Evolutionary conservation across 2,329 filamentous ascomycete genomes (phyloP).

Genomic region (Hymenoscyphus repandus): DNA sequence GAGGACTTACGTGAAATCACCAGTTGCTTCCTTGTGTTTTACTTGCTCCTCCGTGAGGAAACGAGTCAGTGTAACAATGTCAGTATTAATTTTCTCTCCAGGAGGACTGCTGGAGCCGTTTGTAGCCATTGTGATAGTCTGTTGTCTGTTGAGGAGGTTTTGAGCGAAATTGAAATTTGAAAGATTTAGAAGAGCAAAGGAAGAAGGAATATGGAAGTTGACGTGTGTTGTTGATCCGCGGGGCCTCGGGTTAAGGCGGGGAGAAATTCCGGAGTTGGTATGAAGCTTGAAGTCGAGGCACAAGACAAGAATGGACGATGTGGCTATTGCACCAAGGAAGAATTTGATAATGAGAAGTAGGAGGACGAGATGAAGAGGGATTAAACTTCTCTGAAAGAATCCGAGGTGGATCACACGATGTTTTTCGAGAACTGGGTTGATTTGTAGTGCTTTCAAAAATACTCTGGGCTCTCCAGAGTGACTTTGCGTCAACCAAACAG

Average conservation of each 20-base stretch:
- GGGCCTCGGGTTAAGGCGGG: constrained; percentile 28
- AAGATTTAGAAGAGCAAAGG: background rate
- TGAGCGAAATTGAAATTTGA: background rate
- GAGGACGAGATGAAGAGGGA: too few relatives aligned
- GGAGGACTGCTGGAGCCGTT: constrained; percentile 5
- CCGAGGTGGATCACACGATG: too few relatives aligned
- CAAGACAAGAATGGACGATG: too few relatives aligned
- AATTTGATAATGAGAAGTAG: too few relatives aligned
- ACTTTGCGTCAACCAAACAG: too few relatives aligned
- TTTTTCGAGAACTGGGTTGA: too few relatives aligned
- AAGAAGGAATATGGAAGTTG: constrained; percentile 6
- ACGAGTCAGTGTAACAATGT: constrained; percentile 91
- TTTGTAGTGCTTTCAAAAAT: too few relatives aligned
- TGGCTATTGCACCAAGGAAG: too few relatives aligned
- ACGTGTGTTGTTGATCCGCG: constrained; percentile 8
- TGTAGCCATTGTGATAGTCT: constrained; percentile 7
- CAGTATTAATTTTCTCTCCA: constrained; percentile 84
- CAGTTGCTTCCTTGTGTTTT: constrained; percentile 90
- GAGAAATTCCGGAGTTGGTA: background rate
- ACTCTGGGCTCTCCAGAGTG: too few relatives aligned
- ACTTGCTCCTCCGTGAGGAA: constrained; percentile 94
- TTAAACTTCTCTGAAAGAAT: too few relatives aligned
- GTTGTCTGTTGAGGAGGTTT: background rate
- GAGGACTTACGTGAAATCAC: constrained; percentile 87
- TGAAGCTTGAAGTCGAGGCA: too few relatives aligned